These are phyloP conservation scores for Backusella westeae DNA, from an alignment of 192 early-diverging fungal species.

Conservation along the genomic window DNA sequence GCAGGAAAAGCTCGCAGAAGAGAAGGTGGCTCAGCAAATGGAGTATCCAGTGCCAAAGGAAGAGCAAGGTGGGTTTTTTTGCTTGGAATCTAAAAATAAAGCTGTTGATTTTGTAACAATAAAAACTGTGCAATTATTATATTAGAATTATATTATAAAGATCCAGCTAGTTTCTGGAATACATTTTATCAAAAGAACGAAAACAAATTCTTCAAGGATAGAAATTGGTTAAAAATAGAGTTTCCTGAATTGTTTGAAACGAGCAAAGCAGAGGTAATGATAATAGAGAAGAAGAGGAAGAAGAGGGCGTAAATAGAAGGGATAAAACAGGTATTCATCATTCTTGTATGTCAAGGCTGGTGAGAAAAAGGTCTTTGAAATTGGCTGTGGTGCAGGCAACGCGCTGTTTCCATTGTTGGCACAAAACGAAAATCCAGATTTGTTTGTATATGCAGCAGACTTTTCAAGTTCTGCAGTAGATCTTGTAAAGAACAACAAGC, in stretches of 20 bases:
- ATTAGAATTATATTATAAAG: constrained; percentile 42
- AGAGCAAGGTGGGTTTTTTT: constrained; percentile 40
- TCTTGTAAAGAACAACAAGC: constrained; percentile 80
- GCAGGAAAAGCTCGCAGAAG: constrained; percentile 73
- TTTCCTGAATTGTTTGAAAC: constrained; percentile 83
- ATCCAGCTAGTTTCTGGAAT: constrained; percentile 68
- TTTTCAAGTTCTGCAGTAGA: constrained; percentile 88
- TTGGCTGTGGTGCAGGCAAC: constrained; percentile 98
- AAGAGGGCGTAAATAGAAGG: not conserved
- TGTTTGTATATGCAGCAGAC: constrained; percentile 93
- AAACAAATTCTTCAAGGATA: constrained; percentile 94
- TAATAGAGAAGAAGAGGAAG: not conserved
- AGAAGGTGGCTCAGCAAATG: constrained; percentile 73
- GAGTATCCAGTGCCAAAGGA: constrained; percentile 66
- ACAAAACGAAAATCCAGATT: constrained; percentile 66
- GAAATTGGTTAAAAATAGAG: constrained; percentile 93
- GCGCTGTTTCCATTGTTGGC: constrained; percentile 91
- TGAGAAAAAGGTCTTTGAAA: constrained; percentile 74
- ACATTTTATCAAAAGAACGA: constrained; percentile 82
- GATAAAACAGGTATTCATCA: not conserved
- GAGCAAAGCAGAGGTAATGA: constrained; percentile 43
- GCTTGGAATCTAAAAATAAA: not conserved
- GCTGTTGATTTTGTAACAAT: not conserved
- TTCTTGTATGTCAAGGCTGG: constrained; percentile 41
- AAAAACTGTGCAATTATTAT: not conserved